Percentiles rank a stretch among this genome's conserved stretches.
These are phyloP conservation scores for Plasmodium gonderi DNA, from an alignment of 169 alveolate species.

Conservation along the genomic window DNA sequence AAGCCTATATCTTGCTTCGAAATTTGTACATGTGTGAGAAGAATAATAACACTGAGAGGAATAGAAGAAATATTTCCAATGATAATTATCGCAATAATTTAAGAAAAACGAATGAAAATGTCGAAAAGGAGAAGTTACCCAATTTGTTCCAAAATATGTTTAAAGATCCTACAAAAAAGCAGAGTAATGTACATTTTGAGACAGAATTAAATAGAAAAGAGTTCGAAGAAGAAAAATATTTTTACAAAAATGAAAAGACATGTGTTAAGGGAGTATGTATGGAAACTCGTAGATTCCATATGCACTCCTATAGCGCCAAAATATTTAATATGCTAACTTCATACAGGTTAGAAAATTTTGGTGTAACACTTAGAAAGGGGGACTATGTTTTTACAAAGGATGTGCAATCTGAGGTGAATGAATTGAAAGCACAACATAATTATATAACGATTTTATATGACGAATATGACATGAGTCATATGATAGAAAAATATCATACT, in stretches of 20 bases:
- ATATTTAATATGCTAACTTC: slow-evolving; percentile 72
- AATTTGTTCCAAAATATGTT: background rate
- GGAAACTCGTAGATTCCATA: slow-evolving; percentile 74
- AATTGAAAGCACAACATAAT: slow-evolving; percentile 51
- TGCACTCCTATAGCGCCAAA: slow-evolving; percentile 74
- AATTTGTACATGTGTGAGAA: slow-evolving; percentile 50
- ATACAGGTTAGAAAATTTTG: slow-evolving; percentile 65
- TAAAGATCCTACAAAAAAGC: background rate
- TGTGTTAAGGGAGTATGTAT: slow-evolving; percentile 71
- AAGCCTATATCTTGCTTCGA: slow-evolving; percentile 65
- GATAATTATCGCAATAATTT: background rate
- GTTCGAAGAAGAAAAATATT: slow-evolving; percentile 6
- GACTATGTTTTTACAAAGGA: slow-evolving; percentile 61
- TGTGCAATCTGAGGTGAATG: slow-evolving; percentile 5
- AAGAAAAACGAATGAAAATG: background rate
- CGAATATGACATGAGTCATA: background rate
- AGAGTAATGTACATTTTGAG: background rate
- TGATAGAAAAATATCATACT: background rate
- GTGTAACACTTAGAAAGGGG: slow-evolving; percentile 18
- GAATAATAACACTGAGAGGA: background rate
- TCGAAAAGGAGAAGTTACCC: background rate
- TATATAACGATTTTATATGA: slow-evolving; percentile 38
- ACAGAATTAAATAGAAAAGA: background rate
- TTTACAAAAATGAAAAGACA: slow-evolving; percentile 46
- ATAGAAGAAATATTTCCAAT: background rate